phyloP scores from a whole-genome alignment of 345 rosid genomes.

The Hibiscus mutabilis region DNA sequence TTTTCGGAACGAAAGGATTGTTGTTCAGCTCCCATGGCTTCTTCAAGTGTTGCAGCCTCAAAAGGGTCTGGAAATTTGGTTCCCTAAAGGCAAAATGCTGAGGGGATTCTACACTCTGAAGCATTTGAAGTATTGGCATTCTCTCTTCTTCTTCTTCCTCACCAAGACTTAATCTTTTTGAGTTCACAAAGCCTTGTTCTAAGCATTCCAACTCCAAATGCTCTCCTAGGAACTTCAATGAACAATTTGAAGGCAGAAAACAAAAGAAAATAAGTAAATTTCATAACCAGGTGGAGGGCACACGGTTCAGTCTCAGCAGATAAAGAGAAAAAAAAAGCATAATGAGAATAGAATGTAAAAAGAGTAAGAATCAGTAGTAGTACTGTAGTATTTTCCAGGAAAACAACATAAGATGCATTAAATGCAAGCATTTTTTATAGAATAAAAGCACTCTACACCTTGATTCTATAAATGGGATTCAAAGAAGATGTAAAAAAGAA shows the following conservation, averaged over 20 bases:
- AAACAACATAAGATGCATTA: conserved; percentile 20
- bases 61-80: conserved; percentile 48
- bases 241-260: background rate
- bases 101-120: conserved; percentile 48
- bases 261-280: background rate
- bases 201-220: conserved; percentile 31
- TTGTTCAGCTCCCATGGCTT: conserved; percentile 17
- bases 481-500: no score
- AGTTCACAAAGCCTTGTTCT: conserved; percentile 26
- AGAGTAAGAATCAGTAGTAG: background rate
- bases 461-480: no score
- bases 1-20: background rate
- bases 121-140: conserved; percentile 39
- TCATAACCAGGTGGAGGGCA: background rate
- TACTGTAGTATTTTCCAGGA: conserved; percentile 18
- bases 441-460: no score
- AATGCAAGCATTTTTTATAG: background rate
- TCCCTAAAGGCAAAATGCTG: conserved; percentile 38
- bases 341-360: conserved; percentile 10
- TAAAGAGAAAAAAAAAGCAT: background rate
- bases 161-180: conserved; percentile 13
- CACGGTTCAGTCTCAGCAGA: background rate
- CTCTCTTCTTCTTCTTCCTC: no score
- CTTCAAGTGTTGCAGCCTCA: conserved; percentile 49
- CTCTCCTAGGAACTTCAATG: no score